Evolutionary conservation across 345 rosid species (phyloP).

Genomic region (Erysimum cheiranthoides): DNA sequence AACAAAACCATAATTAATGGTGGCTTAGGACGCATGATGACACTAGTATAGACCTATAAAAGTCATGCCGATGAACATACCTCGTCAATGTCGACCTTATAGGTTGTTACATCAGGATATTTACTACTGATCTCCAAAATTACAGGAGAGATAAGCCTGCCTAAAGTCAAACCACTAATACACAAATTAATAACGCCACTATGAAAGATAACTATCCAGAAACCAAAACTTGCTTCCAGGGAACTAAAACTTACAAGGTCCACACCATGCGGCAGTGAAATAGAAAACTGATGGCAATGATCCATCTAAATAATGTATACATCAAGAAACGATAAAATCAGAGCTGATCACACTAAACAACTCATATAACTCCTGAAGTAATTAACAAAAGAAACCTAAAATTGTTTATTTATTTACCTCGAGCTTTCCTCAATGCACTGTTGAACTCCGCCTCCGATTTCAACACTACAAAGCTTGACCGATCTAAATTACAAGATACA

Average conservation of each 20-base stretch:
- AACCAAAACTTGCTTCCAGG: neutral
- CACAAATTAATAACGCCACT: slow-evolving; percentile 1
- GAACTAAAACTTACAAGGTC: slow-evolving; percentile 75
- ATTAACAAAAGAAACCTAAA: neutral
- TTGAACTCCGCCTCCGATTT: slow-evolving; percentile 67
- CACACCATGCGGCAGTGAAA: slow-evolving; percentile 88
- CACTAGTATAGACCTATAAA: neutral
- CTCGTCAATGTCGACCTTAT: slow-evolving; percentile 85
- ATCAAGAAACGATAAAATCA: neutral
- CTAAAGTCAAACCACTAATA: slow-evolving; percentile 45
- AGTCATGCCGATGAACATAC: slow-evolving; percentile 40
- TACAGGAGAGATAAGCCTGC: slow-evolving; percentile 71
- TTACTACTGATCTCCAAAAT: slow-evolving; percentile 60
- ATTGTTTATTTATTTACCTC: slow-evolving; percentile 51
- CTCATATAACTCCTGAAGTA: neutral
- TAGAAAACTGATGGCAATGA: slow-evolving; percentile 68
- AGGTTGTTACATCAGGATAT: slow-evolving; percentile 65
- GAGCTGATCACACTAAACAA: slow-evolving; percentile 12
- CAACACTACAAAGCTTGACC: slow-evolving; percentile 51
- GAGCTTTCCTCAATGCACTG: slow-evolving; percentile 54
- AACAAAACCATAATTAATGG: neutral
- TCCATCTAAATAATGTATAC: slow-evolving; percentile 49
- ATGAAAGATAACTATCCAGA: neutral
- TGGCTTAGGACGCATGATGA: neutral
- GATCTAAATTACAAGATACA: slow-evolving; percentile 45